These are phyloP conservation scores for Apiotrichum domesticum DNA, from an alignment of 1,284 basidiomycete species.

Conservation along the genomic window DNA sequence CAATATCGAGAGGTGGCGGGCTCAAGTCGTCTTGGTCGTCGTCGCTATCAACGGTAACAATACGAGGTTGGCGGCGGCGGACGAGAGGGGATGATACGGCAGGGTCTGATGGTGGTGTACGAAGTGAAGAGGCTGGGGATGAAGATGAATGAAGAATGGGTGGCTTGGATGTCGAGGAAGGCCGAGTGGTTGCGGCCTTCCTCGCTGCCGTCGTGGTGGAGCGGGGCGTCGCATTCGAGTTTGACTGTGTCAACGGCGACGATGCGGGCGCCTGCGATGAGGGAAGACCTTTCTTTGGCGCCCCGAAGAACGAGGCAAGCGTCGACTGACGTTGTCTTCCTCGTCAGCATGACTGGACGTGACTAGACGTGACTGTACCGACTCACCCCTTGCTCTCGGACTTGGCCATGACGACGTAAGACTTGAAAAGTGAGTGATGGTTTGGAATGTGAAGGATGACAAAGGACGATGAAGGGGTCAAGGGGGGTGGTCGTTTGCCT, in stretches of 20 bases:
- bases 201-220: neutral
- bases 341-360: slow-evolving; percentile 2
- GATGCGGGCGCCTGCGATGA: neutral
- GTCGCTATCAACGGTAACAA: slow-evolving; percentile 2
- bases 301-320: slow-evolving; percentile 47
- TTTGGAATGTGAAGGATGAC: no score
- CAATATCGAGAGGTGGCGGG: slow-evolving; percentile 18
- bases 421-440: no score
- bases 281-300: slow-evolving; percentile 29
- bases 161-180: slow-evolving; percentile 1
- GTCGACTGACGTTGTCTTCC: slow-evolving; percentile 42
- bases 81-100: slow-evolving; percentile 23
- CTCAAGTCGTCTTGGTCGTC: slow-evolving; percentile 26
- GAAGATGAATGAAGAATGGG: slow-evolving; percentile 1
- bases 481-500: no score
- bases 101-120: slow-evolving; percentile 28
- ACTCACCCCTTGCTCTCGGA: no score
- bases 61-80: neutral
- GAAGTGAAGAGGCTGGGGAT: slow-evolving; percentile 18
- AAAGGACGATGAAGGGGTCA: no score
- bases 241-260: no score
- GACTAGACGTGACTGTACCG: no score
- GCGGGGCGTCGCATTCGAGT: neutral
- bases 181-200: slow-evolving; percentile 12
- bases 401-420: no score